Percentiles rank a stretch among this genome's conserved stretches.
phyloP scores from a whole-genome alignment of 2,329 filamentous ascomycete species.

The Pseudogymnoascus sp. region DNA sequence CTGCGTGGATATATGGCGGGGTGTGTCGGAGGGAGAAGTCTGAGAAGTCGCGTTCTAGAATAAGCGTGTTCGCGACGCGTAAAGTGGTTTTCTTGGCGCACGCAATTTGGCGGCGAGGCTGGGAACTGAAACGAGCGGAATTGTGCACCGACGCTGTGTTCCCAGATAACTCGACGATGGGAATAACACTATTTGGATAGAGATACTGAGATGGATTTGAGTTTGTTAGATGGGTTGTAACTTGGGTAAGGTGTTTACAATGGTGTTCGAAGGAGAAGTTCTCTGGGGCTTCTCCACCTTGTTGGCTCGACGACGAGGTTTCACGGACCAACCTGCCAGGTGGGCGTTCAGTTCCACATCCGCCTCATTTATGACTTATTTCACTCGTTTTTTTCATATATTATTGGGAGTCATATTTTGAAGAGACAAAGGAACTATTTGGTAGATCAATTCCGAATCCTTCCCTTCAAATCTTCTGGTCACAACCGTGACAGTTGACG shows the following conservation, averaged over 20 bases:
- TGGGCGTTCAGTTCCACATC: background rate
- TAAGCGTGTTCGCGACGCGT: conserved; percentile 1
- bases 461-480: background rate
- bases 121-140: background rate
- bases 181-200: conserved; percentile 5
- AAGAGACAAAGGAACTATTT: background rate
- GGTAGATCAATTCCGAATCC: background rate
- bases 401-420: background rate
- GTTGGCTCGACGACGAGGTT: conserved; percentile 6
- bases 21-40: background rate
- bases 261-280: background rate
- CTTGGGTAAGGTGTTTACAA: background rate
- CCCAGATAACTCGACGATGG: background rate
- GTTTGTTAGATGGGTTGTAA: background rate
- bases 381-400: background rate
- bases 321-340: background rate
- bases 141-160: background rate
- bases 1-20: background rate
- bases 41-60: conserved; percentile 9
- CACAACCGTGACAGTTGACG: background rate
- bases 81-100: conserved; percentile 11
- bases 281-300: background rate
- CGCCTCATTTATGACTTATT: background rate
- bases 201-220: background rate
- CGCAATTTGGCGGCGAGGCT: background rate